Evolutionary conservation across 768 basidiomycete genomes (phyloP), one percentile per base, ranked within the genome.

Genomic region (Amanita rubescens): DNA sequence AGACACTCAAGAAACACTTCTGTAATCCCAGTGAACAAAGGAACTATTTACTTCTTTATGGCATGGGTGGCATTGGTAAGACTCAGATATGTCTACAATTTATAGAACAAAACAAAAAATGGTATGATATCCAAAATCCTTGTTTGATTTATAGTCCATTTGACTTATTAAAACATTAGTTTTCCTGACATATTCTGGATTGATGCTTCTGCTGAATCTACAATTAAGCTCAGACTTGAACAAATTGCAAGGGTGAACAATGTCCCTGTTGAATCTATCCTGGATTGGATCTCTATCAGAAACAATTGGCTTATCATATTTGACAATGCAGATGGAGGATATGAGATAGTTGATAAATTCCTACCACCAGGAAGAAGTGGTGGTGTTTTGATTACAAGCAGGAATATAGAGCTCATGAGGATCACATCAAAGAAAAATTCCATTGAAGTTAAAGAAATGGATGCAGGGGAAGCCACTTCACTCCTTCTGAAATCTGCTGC

Each of bases 171-270:
- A 30, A n/a, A 53, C 27, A 55, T 59, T 33, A 61, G 61, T 37
- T 62, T 58, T 55, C 50, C 61, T 56, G 61, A 62, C 52, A 56
- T 58, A n/a, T n/a, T n/a, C n/a, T n/a, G n/a, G n/a, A n/a, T n/a
- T n/a, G n/a, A n/a, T n/a, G n/a, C n/a, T n/a, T 54, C 61, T 12
- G 55, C 49, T 62, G 11, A 35, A 9, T 53, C 61, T 8, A 61
- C 55, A 10, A 53, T 61, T 12, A 33, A 6, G 5, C 32, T 33
- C 12, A 33, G 3, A 43, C 48, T 14, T 32, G 24, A 33, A 33
- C 14, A 53, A 57, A 35, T 46, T 62, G 10, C 38, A 49, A 39
- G 42, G 20, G 22, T 48, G 57, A 22, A 43, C 37, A 25, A 41
- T n/a, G 5, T 33, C 7, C 5, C 32, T 6, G 32, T 50, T 35